A percentile compares a stretch with the other conserved stretches of the same genome.
Conservation (phyloP, 345 rosid species). For the Atalantia buxifolia region DNA sequence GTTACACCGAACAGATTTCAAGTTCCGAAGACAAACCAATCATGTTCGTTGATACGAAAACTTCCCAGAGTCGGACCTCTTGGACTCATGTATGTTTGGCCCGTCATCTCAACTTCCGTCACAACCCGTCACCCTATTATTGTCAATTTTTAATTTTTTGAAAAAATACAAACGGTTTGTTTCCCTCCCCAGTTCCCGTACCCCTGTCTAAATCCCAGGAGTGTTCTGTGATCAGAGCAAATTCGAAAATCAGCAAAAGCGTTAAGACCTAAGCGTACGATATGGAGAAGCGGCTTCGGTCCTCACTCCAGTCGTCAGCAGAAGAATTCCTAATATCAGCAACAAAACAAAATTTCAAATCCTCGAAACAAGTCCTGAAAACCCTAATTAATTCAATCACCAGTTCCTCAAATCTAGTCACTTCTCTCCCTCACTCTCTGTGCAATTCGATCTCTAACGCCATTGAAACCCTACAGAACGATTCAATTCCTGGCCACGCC, state of each 20-base stretch:
- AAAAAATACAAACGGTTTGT: not conserved
- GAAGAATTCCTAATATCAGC: slow-evolving; percentile 65
- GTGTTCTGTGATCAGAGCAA: not conserved
- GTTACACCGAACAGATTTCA: not conserved
- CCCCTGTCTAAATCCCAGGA: not conserved
- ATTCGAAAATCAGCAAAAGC: not conserved
- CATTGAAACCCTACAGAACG: slow-evolving; percentile 34
- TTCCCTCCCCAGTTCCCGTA: slow-evolving; percentile 1
- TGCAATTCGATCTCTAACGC: slow-evolving; percentile 40
- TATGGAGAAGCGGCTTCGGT: slow-evolving; percentile 79
- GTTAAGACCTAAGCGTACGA: too few species aligned
- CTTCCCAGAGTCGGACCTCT: not conserved
- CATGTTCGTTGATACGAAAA: not conserved
- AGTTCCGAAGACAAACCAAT: not conserved
- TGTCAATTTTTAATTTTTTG: not conserved
- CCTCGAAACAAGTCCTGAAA: slow-evolving; percentile 66
- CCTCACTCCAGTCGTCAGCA: slow-evolving; percentile 64
- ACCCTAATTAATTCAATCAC: slow-evolving; percentile 49
- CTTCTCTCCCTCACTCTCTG: slow-evolving; percentile 58
- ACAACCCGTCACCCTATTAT: not conserved
- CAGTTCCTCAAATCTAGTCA: slow-evolving; percentile 46
- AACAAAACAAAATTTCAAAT: slow-evolving; percentile 41
- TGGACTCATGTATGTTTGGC: not conserved
- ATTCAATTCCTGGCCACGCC: slow-evolving; percentile 19
- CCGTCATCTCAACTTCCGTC: not conserved